Percentiles rank a stretch among this genome's conserved stretches.
phyloP scores from a whole-genome alignment of 2,329 filamentous ascomycete species.

The Botrytis byssoidea region DNA sequence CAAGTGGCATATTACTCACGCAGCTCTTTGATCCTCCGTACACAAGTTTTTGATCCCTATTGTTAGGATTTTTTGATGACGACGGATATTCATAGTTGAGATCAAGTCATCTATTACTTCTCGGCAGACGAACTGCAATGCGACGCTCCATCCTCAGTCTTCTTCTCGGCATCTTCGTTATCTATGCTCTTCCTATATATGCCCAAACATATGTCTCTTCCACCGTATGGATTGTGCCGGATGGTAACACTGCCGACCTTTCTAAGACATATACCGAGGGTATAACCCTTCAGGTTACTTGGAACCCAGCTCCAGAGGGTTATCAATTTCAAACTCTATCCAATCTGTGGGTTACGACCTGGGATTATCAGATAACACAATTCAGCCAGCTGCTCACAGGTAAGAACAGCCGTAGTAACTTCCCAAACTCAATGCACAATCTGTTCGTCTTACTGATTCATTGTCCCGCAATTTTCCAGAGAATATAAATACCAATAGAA shows the following conservation, averaged over 20 bases:
- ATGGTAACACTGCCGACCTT: not conserved
- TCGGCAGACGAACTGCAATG: not conserved
- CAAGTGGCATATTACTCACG: not conserved
- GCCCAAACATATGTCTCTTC: slow-evolving; percentile 2
- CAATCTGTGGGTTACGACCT: slow-evolving; percentile 2
- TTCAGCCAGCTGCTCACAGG: not conserved
- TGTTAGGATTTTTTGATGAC: not conserved
- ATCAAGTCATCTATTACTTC: no score
- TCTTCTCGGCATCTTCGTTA: not conserved
- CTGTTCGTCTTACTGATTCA: not conserved
- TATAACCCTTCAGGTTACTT: not conserved
- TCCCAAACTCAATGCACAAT: no score
- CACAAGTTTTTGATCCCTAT: not conserved
- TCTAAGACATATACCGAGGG: not conserved
- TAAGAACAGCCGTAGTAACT: not conserved
- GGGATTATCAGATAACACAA: not conserved
- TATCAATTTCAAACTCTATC: not conserved
- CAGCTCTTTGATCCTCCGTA: not conserved
- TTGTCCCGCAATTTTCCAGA: not conserved
- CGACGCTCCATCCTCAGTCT: not conserved
- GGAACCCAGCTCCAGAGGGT: not conserved
- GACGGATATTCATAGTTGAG: not conserved
- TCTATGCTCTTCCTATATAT: not conserved
- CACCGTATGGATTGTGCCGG: slow-evolving; percentile 3
- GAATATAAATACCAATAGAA: not conserved